Conservation (phyloP, 192 early-diverging fungal genomes). For the Coemansia erecta region DNA sequence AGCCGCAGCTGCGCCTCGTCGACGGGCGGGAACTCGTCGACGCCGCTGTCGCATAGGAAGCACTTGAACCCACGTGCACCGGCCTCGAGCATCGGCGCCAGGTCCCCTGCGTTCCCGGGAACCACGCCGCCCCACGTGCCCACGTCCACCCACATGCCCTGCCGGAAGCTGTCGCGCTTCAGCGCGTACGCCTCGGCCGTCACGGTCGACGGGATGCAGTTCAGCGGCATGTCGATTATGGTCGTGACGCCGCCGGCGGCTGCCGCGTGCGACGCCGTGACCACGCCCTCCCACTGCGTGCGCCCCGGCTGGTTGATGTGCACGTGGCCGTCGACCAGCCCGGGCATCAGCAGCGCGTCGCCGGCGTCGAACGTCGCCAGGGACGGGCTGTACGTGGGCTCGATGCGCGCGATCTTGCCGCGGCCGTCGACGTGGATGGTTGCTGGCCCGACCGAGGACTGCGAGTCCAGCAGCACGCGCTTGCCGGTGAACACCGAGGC, state of each 20-base stretch:
- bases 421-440: slow-evolving; percentile 58
- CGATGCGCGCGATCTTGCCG: slow-evolving; percentile 58
- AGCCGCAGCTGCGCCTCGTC: slow-evolving; percentile 62
- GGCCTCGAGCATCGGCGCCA: slow-evolving; percentile 60
- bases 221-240: slow-evolving; percentile 82
- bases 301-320: slow-evolving; percentile 85
- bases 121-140: slow-evolving; percentile 79
- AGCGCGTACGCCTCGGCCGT: slow-evolving; percentile 62
- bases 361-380: slow-evolving; percentile 56
- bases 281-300: slow-evolving; percentile 83
- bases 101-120: slow-evolving; percentile 67
- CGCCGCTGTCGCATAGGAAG: slow-evolving; percentile 81
- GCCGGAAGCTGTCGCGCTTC: slow-evolving; percentile 65
- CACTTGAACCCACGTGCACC: slow-evolving; percentile 83
- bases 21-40: slow-evolving; percentile 81
- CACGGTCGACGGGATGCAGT: slow-evolving; percentile 83
- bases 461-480: slow-evolving; percentile 51
- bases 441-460: slow-evolving; percentile 50
- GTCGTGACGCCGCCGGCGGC: slow-evolving; percentile 82
- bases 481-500: slow-evolving; percentile 34
- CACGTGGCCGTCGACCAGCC: slow-evolving; percentile 76
- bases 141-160: slow-evolving; percentile 75
- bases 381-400: slow-evolving; percentile 34
- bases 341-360: slow-evolving; percentile 65
- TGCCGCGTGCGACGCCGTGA: slow-evolving; percentile 74